Evolutionary conservation across 768 basidiomycete species (phyloP), one percentile per base, ranked within the genome.

Genomic region (Agaricus blazei): DNA sequence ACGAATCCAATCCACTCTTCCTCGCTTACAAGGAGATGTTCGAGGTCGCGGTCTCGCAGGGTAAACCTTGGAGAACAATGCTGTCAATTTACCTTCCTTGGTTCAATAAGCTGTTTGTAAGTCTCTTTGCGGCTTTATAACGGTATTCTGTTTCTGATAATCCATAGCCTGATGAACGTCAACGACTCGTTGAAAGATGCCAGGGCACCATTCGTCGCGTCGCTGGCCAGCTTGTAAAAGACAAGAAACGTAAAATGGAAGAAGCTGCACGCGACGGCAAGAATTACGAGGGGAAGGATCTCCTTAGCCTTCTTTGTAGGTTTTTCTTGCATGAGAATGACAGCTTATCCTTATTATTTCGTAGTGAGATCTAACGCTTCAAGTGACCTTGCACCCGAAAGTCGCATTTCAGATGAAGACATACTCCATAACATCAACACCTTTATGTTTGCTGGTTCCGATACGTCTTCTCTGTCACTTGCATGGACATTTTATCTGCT

Each of bases 401-500:
- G 87, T 59, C 81, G 85, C 36, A 84, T 96, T 60, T 88, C 92
- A 0, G 94, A 97, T 64, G 84, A 88, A 29, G 94, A 96, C 63
- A 85, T 95, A 49, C 75, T 93, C 9, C 75, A 90, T 63, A 93
- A 85, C 57, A 85, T 95, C 68, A 91, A 89, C 62, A 93, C 92
- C 0, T 89, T 95, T 67, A 83, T 93, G 77, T 92, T 93, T 65
- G 91, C 88, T 23, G 93, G 93, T 3, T 90, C 93, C 11, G 92
- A 95, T 63, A 91, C 92, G 0, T 87, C 87, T 9, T 88, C 89
- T 2, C 81, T 94, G 28, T 80, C 86, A 4, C 70, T 96, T 43
- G 90, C 90, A 0, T 97, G 94, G 93, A 84, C 85, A 1, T 68
- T 96, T n/a, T 73, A 84, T 55, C 72, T 89, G 14, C 79, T 97